Evolutionary conservation across 805 yeast genomes (phyloP).

Genomic region (Myxozyma nipponensis): DNA sequence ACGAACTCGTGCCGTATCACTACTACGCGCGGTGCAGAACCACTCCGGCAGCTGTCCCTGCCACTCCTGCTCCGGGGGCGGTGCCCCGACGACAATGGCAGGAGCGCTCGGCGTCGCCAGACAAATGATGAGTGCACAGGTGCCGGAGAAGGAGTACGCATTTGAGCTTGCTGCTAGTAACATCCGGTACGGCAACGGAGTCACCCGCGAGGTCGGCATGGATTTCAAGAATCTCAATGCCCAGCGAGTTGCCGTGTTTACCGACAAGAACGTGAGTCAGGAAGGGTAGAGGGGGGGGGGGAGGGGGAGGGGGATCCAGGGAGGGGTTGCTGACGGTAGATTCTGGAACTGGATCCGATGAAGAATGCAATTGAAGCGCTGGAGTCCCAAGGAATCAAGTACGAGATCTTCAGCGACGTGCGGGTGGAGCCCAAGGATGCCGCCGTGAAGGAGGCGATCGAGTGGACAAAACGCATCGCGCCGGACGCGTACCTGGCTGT

Average conservation of each 20-base stretch:
- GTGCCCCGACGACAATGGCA: conserved; percentile 12
- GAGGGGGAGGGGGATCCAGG: too few relatives aligned
- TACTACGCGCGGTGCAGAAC: conserved; percentile 31
- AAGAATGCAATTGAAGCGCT: conserved; percentile 36
- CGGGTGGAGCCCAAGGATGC: conserved; percentile 40
- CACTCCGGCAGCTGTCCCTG: conserved; percentile 38
- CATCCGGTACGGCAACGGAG: conserved; percentile 42
- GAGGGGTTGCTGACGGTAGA: conserved; percentile 6
- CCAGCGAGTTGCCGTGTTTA: conserved; percentile 39
- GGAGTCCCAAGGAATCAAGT: conserved; percentile 37
- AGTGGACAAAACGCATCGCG: conserved; percentile 37
- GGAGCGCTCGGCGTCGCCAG: conserved; percentile 9
- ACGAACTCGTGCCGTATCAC: conserved; percentile 20
- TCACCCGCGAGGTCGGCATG: conserved; percentile 39
- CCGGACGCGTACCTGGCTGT: conserved; percentile 45
- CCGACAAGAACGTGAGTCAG: conserved; percentile 34
- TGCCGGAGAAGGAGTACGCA: conserved; percentile 37
- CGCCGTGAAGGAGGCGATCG: conserved; percentile 37
- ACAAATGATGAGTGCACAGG: conserved; percentile 12
- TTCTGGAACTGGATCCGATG: conserved; percentile 35
- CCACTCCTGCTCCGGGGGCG: conserved; percentile 34
- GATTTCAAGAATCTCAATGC: conserved; percentile 38
- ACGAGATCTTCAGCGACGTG: conserved; percentile 38
- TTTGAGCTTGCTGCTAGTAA: conserved; percentile 42
- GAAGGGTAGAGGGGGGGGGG: too few relatives aligned